phyloP scores from a whole-genome alignment of 345 rosid genomes.

The Melaleuca alternifolia region DNA sequence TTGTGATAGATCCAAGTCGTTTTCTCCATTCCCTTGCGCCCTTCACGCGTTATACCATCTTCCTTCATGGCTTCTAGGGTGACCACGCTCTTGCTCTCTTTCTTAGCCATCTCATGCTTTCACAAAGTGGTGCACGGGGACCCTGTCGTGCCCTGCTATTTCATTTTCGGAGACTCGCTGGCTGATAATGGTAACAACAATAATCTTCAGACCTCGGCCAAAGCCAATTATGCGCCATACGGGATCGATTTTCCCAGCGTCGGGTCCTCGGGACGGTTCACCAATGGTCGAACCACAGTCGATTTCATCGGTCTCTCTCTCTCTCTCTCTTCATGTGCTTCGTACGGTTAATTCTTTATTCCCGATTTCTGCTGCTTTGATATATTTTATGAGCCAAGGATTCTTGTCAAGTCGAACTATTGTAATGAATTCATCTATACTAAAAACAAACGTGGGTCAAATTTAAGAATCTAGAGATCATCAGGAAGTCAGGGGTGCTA shows the following conservation, averaged over 20 bases:
- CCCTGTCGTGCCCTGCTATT: constrained; percentile 14
- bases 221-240: constrained; percentile 11
- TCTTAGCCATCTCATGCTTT: not conserved
- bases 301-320: constrained; percentile 9
- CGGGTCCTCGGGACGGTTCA: constrained; percentile 13
- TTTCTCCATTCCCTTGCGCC: not conserved
- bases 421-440: not conserved
- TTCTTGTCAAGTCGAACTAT: not conserved
- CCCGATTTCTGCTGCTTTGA: too few relatives aligned
- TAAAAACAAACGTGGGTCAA: not conserved
- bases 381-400: too few relatives aligned
- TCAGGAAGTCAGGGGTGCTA: too few relatives aligned
- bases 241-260: constrained; percentile 7
- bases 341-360: not conserved
- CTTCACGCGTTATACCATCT: not conserved
- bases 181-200: constrained; percentile 20
- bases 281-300: constrained; percentile 8
- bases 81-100: not conserved
- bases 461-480: not conserved
- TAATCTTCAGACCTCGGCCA: not conserved
- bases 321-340: not conserved
- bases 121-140: not conserved
- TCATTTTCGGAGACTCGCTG: constrained; percentile 22
- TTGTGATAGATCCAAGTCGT: not conserved
- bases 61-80: not conserved